Evolutionary conservation across 2,329 filamentous ascomycete genomes (phyloP).

Genomic region (Colletotrichum trifolii): DNA sequence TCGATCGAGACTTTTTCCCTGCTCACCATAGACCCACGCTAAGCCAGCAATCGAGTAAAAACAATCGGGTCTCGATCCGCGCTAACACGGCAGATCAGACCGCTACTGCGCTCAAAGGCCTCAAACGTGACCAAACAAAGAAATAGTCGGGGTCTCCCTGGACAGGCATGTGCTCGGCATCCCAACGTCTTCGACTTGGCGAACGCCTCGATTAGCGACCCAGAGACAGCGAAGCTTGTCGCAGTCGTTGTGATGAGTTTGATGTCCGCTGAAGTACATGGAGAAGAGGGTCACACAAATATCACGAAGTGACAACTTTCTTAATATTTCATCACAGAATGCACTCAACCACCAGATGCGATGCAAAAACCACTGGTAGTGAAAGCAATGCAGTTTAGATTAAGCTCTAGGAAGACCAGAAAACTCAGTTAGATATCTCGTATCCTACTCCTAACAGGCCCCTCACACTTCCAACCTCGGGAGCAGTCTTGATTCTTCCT

Average conservation of each 20-base stretch:
- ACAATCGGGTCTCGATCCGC: constrained; percentile 16
- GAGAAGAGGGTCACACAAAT: too few relatives aligned
- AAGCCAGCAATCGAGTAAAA: background rate
- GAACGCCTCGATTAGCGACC: constrained; percentile 6
- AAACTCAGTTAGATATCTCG: constrained; percentile 22
- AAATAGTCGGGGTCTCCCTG: constrained; percentile 12
- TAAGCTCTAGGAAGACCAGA: constrained; percentile 25
- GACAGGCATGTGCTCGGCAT: constrained; percentile 2
- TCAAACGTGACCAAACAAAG: too few relatives aligned
- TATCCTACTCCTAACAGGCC: constrained; percentile 17
- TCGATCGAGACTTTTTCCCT: too few relatives aligned
- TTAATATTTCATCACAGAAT: background rate
- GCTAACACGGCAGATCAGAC: constrained; percentile 22
- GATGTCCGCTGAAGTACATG: too few relatives aligned
- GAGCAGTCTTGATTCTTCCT: constrained; percentile 17
- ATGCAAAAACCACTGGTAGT: too few relatives aligned
- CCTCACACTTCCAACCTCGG: background rate
- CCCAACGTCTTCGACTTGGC: constrained; percentile 13
- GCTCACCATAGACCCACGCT: background rate
- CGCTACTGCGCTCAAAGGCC: constrained; percentile 24
- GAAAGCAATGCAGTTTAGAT: constrained; percentile 9
- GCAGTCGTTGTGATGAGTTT: too few relatives aligned
- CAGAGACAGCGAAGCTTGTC: too few relatives aligned
- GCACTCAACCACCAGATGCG: background rate
- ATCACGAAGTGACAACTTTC: too few relatives aligned